These are phyloP conservation scores for Russula vinacea DNA, from an alignment of 768 basidiomycete genomes.

Conservation along the genomic window DNA sequence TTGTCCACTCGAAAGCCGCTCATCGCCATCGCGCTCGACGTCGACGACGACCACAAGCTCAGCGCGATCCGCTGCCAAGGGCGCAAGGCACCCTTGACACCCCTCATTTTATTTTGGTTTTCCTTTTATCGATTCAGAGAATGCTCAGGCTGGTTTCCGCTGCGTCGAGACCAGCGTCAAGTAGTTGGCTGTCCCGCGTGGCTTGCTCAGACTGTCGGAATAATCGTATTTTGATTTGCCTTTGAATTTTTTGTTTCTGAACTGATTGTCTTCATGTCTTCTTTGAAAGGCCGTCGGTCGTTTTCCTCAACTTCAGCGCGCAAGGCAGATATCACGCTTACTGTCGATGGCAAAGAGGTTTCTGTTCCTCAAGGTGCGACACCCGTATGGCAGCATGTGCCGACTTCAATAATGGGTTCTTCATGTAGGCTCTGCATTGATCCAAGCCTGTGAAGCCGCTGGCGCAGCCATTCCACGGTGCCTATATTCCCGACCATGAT, in stretches of 20 bases:
- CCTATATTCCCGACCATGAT: conserved; percentile 26
- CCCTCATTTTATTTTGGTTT: neutral
- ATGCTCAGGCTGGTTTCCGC: conserved; percentile 74
- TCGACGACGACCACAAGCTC: conserved; percentile 22
- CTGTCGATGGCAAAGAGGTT: conserved; percentile 96
- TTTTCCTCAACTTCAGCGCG: conserved; percentile 64
- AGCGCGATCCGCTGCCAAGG: conserved; percentile 16
- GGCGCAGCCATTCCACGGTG: conserved; percentile 79
- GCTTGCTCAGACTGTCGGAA: conserved; percentile 32
- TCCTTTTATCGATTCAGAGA: conserved; percentile 19
- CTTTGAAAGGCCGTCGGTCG: conserved; percentile 46
- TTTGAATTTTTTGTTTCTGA: neutral
- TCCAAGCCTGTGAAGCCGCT: conserved; percentile 93
- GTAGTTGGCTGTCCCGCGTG: conserved; percentile 68
- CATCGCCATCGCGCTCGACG: conserved; percentile 29
- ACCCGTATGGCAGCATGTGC: conserved; percentile 6
- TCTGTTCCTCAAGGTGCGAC: conserved; percentile 89
- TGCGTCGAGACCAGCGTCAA: conserved; percentile 51
- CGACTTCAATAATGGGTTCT: conserved; percentile 5
- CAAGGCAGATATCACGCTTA: conserved; percentile 82
- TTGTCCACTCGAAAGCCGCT: conserved; percentile 14
- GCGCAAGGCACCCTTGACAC: conserved; percentile 8
- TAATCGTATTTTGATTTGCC: conserved; percentile 17
- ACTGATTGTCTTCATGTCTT: neutral
- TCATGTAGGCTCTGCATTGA: conserved; percentile 78